Evolutionary conservation across 2,329 filamentous ascomycete species (phyloP).

Genomic region (Metarhizium album): DNA sequence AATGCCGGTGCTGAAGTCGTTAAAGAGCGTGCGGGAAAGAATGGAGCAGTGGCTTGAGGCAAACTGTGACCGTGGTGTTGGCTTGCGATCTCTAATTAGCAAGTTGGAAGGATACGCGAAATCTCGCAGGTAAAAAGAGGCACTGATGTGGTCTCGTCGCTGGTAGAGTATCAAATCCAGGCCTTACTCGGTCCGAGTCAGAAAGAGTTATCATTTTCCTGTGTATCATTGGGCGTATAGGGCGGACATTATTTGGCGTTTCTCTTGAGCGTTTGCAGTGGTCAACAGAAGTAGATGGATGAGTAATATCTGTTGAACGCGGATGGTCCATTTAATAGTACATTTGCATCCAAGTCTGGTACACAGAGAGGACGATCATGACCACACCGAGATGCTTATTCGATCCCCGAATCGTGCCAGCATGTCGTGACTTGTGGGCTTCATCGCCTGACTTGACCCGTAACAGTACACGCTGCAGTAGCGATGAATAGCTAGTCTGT

Average conservation of each 20-base stretch:
- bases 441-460: too few relatives aligned
- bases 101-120: slow-evolving; percentile 46
- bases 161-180: not conserved
- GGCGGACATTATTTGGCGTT: not conserved
- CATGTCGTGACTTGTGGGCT: too few relatives aligned
- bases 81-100: slow-evolving; percentile 59
- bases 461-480: not conserved
- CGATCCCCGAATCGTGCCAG: not conserved
- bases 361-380: not conserved
- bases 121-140: slow-evolving; percentile 17
- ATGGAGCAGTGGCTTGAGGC: slow-evolving; percentile 79
- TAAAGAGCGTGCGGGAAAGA: slow-evolving; percentile 57
- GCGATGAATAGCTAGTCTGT: not conserved
- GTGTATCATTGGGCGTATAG: not conserved
- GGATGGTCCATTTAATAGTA: not conserved
- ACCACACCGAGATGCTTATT: not conserved
- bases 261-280: not conserved
- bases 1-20: slow-evolving; percentile 63
- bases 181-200: not conserved
- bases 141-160: not conserved
- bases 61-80: slow-evolving; percentile 71
- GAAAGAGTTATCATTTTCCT: not conserved
- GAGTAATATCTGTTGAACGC: not conserved
- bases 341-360: too few relatives aligned
- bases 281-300: not conserved